These are phyloP conservation scores for Rhizophora apiculata DNA, from an alignment of 345 rosid genomes.

Conservation along the genomic window DNA sequence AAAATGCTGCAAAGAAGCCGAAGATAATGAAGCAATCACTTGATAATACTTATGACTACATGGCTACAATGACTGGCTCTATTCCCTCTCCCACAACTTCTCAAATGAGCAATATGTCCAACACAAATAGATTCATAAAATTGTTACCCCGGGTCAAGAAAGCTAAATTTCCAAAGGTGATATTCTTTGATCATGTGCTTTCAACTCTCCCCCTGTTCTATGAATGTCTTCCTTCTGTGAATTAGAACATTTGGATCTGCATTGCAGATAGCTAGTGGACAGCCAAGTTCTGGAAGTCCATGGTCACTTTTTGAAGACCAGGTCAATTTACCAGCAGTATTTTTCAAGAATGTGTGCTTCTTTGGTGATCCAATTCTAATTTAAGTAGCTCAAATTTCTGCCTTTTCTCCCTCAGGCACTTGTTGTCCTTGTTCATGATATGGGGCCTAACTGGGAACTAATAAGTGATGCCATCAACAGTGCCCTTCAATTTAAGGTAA, in stretches of 20 bases:
- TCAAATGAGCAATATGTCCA: constrained; percentile 94
- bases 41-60: constrained; percentile 62
- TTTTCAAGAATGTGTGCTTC: constrained; percentile 14
- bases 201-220: neutral
- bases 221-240: constrained; percentile 8
- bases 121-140: constrained; percentile 71
- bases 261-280: constrained; percentile 68
- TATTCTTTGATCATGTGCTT: constrained; percentile 6
- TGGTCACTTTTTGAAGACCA: constrained; percentile 99
- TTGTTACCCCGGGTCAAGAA: constrained; percentile 66
- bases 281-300: constrained; percentile 74
- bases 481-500: constrained; percentile 87
- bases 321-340: constrained; percentile 39
- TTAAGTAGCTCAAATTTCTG: constrained; percentile 20
- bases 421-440: constrained; percentile 95
- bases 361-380: constrained; percentile 15
- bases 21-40: constrained; percentile 62
- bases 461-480: constrained; percentile 93
- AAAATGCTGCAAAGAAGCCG: constrained; percentile 67
- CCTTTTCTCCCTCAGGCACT: constrained; percentile 64
- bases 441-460: constrained; percentile 99
- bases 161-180: constrained; percentile 71
- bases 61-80: constrained; percentile 52
- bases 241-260: constrained; percentile 24
- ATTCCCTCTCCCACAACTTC: constrained; percentile 83